Base-by-base conservation (phyloP, 1,139 yeast species). In the Trichomonascaceae sp. region DNA sequence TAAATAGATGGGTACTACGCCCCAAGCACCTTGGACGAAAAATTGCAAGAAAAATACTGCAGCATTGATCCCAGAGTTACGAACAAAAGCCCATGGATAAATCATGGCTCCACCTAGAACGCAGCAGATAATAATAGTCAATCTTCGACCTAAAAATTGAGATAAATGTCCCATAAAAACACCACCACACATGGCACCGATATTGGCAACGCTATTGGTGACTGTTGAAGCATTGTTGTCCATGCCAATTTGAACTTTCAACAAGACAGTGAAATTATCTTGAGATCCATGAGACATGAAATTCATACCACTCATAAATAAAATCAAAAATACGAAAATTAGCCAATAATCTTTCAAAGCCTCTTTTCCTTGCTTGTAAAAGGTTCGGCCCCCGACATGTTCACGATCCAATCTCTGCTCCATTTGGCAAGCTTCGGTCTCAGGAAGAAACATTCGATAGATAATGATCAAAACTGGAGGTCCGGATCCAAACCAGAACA, bases 11-110 rank as follows among this genome's bases (percentile, higher is more conserved):
- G 96, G 96, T 60, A 85, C 78, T 48, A 86, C 87, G 62, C 95
- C 95, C 90, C 95, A 88, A 17, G 89, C 86, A 60, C 96, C 96
- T 70, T 87, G 95, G 50, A 87, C 93, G 61, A 83, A 83, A 64
- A 84, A 82, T 70, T 88, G 96, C 63, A 87, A 71, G 73, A 85
- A 86, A 70, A 87, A 87, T 1, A 77, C 93, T 56, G 87, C 85
- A 6, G 93, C 95, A 64, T 86, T 84, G 60, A 85, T 79, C 39
- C 83, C 87, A 20, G 73, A 63, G 57, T 75, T 75, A 13, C 63
- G 59, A 43, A 78, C 68, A 63, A 82, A 86, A 0, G 87, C 91
- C 91, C 93, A 83, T 49, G 89, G 89, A 61, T 83, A 83, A 53
- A 82, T 76, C 63, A 83, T 68, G 9, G 85, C 85, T 24, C 78